A percentile compares a stretch with the other conserved stretches of the same genome.
phyloP scores from a whole-genome alignment of 1,139 yeast species.

The Geotrichum carabidarum region DNA sequence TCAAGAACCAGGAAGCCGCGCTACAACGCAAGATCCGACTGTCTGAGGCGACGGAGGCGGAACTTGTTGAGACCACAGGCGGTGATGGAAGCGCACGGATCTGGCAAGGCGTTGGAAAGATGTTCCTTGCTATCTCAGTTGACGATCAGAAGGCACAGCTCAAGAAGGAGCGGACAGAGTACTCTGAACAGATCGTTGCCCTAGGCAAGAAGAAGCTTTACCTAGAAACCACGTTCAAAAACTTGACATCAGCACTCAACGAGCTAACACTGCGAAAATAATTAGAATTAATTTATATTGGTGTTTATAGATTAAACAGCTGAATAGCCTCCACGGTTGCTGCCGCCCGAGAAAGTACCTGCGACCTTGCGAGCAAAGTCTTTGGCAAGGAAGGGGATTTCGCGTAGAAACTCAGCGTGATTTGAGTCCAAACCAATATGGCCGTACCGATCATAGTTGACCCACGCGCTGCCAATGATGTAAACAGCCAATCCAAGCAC shows the following conservation, averaged over 20 bases:
- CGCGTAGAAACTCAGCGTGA: constrained; percentile 51
- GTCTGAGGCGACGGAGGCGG: constrained; percentile 52
- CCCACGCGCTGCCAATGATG: constrained; percentile 76
- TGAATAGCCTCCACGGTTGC: constrained; percentile 78
- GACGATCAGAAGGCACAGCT: constrained; percentile 48
- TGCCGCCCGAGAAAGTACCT: constrained; percentile 72
- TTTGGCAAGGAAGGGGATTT: constrained; percentile 75
- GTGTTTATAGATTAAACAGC: constrained; percentile 53
- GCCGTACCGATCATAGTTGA: constrained; percentile 44
- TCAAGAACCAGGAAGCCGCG: constrained; percentile 54
- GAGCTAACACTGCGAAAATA: constrained; percentile 33
- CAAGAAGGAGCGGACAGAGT: constrained; percentile 48
- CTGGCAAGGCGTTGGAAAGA: constrained; percentile 84
- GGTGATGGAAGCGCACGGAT: constrained; percentile 45
- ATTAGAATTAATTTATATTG: background rate
- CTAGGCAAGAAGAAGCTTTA: constrained; percentile 66
- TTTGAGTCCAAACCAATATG: constrained; percentile 43
- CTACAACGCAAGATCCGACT: constrained; percentile 55
- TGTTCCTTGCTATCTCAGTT: constrained; percentile 42
- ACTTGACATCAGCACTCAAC: constrained; percentile 60
- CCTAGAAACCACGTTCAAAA: constrained; percentile 71
- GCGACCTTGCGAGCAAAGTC: constrained; percentile 65
- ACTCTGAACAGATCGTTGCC: constrained; percentile 55
- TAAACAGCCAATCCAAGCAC: constrained; percentile 66
- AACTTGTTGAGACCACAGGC: constrained; percentile 44